A percentile compares a stretch with the other conserved stretches of the same genome.
Evolutionary conservation across 225 moss, liverwort and hornwort species (phyloP).

Genomic region (Anthoceros angustus): DNA sequence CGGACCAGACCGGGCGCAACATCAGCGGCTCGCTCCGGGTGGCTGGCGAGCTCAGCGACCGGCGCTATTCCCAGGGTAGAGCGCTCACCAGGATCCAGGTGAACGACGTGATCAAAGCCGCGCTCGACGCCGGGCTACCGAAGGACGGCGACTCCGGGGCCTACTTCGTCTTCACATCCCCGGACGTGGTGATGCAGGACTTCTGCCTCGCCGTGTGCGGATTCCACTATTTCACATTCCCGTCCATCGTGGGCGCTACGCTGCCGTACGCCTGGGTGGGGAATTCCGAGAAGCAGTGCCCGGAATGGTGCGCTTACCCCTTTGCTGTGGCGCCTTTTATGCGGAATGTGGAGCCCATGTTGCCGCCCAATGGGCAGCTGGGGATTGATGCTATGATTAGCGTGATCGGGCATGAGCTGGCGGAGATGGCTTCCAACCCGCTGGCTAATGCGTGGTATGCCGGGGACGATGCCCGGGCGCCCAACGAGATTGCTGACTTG

Average conservation of each 20-base stretch:
- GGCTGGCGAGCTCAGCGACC: conserved; percentile 32
- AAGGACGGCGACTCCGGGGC: conserved; percentile 37
- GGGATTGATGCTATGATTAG: conserved; percentile 47
- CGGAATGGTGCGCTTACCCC: conserved; percentile 35
- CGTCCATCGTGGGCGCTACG: conserved; percentile 40
- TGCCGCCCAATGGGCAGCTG: conserved; percentile 35
- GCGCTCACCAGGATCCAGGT: conserved; percentile 28
- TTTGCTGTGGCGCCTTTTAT: conserved; percentile 32
- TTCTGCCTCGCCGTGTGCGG: conserved; percentile 46
- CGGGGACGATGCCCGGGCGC: conserved; percentile 30
- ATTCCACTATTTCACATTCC: conserved; percentile 47
- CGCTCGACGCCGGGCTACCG: conserved; percentile 26
- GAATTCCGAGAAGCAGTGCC: conserved; percentile 33
- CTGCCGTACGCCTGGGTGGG: conserved; percentile 48
- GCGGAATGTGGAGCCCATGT: conserved; percentile 21
- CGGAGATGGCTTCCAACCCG: conserved; percentile 40
- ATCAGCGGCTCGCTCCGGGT: conserved; percentile 29
- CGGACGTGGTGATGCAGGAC: conserved; percentile 48
- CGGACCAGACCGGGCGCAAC: conserved; percentile 42
- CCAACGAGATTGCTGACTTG: conserved; percentile 43
- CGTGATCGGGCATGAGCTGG: conserved; percentile 45
- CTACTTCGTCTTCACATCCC: conserved; percentile 39
- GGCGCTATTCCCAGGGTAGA: conserved; percentile 26
- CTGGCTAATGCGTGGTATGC: conserved; percentile 45
- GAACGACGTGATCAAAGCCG: conserved; percentile 33